phyloP scores from a whole-genome alignment of 176 grass and related monocot genomes.

The Alopecurus myosuroides region DNA sequence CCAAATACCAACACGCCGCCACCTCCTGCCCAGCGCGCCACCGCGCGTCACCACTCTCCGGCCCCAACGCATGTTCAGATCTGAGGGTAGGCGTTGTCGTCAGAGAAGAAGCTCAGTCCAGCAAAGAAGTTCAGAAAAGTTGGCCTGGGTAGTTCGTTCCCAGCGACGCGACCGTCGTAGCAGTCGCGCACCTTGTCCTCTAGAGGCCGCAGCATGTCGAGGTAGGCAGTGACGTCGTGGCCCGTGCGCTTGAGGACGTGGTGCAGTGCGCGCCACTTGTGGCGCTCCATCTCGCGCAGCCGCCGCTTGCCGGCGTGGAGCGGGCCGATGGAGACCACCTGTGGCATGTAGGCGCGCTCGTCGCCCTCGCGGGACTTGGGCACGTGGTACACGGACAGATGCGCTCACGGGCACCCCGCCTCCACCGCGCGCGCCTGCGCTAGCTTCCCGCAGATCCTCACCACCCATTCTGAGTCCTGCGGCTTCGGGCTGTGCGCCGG shows the following conservation, averaged over 20 bases:
- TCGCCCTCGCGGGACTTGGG: conserved; percentile 79
- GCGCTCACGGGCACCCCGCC: conserved; percentile 49
- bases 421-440: conserved; percentile 58
- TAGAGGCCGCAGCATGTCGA: conserved; percentile 35
- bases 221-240: conserved; percentile 55
- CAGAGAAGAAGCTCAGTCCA: too few species aligned
- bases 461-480: conserved; percentile 67
- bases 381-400: conserved; percentile 86
- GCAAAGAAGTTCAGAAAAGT: too few species aligned
- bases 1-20: too few species aligned
- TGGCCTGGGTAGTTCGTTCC: too few species aligned
- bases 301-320: conserved; percentile 63
- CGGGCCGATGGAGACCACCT: conserved; percentile 80
- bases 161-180: conserved; percentile 58
- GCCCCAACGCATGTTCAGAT: too few species aligned
- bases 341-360: conserved; percentile 75
- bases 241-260: conserved; percentile 63
- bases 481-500: conserved; percentile 37
- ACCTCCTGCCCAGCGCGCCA: too few species aligned
- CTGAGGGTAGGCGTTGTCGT: too few species aligned
- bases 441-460: conserved; percentile 59
- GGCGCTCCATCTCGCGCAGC: conserved; percentile 77
- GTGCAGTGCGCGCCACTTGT: conserved; percentile 95
- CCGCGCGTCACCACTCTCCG: too few species aligned
- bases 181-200: conserved; percentile 60